A percentile compares a stretch with the other conserved stretches of the same genome.
Evolutionary conservation across 495 filamentous ascomycete genomes (phyloP).

Genomic region (Oidiodendron maius): DNA sequence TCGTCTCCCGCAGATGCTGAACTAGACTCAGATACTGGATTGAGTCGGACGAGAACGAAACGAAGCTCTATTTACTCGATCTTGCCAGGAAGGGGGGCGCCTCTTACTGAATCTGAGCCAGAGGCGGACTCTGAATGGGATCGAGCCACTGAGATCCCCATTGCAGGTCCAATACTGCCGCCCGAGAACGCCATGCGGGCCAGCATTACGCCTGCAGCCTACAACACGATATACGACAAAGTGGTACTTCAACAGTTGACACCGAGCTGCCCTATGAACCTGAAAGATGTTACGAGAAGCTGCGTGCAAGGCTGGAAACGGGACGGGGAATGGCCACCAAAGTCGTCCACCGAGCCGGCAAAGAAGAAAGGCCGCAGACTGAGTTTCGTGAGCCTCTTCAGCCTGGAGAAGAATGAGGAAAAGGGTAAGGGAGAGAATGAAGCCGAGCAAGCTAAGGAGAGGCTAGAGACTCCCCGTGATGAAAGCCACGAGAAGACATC

Average conservation of each 20-base stretch:
- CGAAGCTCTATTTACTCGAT: slow-evolving; percentile 1
- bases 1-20: too few relatives aligned
- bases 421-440: background rate
- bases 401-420: slow-evolving; percentile 8
- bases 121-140: slow-evolving; percentile 18
- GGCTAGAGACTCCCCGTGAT: too few relatives aligned
- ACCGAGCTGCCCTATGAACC: slow-evolving; percentile 81
- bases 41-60: too few relatives aligned
- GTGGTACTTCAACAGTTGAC: slow-evolving; percentile 70
- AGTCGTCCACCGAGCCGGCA: slow-evolving; percentile 33
- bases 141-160: slow-evolving; percentile 35
- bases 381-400: slow-evolving; percentile 23
- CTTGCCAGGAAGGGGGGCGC: slow-evolving; percentile 11
- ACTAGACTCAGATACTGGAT: background rate
- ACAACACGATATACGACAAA: slow-evolving; percentile 83
- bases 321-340: slow-evolving; percentile 92
- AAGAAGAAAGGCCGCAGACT: slow-evolving; percentile 26
- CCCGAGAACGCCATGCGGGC: slow-evolving; percentile 63
- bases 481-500: too few relatives aligned
- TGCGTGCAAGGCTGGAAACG: slow-evolving; percentile 90
- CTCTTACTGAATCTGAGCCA: slow-evolving; percentile 14
- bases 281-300: slow-evolving; percentile 70
- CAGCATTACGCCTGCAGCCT: slow-evolving; percentile 63
- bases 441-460: too few relatives aligned
- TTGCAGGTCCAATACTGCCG: slow-evolving; percentile 63